phyloP scores from a whole-genome alignment of 345 rosid genomes.

The Barbarea vulgaris region DNA sequence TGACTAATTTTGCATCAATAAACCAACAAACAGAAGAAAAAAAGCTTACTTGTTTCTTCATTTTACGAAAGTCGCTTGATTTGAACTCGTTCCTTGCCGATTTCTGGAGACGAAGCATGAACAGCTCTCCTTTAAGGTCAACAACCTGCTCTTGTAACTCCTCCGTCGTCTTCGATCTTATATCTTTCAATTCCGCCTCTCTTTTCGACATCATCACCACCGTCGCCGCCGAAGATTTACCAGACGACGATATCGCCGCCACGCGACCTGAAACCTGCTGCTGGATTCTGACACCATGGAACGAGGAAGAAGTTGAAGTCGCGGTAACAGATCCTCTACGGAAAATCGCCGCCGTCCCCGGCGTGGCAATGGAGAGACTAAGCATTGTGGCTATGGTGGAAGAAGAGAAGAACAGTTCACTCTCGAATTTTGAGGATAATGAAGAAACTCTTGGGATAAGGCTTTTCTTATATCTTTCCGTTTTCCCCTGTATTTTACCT shows the following conservation, averaged over 20 bases:
- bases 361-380: constrained; percentile 56
- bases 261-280: constrained; percentile 38
- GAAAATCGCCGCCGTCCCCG: constrained; percentile 45
- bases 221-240: constrained; percentile 43
- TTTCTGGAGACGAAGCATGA: constrained; percentile 86
- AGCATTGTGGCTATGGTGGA: constrained; percentile 50
- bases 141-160: constrained; percentile 82
- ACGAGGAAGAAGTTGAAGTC: constrained; percentile 45
- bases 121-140: constrained; percentile 91
- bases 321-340: constrained; percentile 27
- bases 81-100: constrained; percentile 88
- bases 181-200: constrained; percentile 77
- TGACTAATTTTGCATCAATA: background rate
- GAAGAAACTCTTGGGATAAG: constrained; percentile 26
- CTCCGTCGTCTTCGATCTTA: constrained; percentile 66
- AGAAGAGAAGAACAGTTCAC: constrained; percentile 11
- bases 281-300: constrained; percentile 56
- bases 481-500: background rate
- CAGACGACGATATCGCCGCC: constrained; percentile 32
- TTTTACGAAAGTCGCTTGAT: constrained; percentile 82
- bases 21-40: background rate
- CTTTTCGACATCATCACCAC: constrained; percentile 86
- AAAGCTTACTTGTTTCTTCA: constrained; percentile 77
- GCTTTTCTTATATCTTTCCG: constrained; percentile 30
- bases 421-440: constrained; percentile 30